These are phyloP conservation scores for Epichloe sibirici DNA, from an alignment of 2,329 filamentous ascomycete genomes.

Conservation along the genomic window DNA sequence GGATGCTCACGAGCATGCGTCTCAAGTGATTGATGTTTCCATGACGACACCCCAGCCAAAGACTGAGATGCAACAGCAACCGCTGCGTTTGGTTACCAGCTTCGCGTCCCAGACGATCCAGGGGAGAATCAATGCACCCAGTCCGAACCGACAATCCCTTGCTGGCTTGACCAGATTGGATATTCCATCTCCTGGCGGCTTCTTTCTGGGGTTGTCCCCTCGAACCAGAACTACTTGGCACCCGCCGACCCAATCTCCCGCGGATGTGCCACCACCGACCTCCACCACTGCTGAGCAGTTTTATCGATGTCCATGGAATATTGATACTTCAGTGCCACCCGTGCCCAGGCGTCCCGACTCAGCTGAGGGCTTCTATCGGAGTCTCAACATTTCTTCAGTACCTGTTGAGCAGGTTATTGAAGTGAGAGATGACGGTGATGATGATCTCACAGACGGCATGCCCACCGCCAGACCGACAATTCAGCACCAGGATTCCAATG, in stretches of 20 bases:
- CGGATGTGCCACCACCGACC: constrained; percentile 52
- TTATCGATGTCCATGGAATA: constrained; percentile 71
- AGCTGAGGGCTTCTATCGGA: constrained; percentile 27
- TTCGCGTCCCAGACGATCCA: constrained; percentile 16
- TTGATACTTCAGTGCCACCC: constrained; percentile 25
- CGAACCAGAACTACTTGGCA: constrained; percentile 75
- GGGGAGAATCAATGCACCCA: constrained; percentile 16
- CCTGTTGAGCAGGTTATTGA: constrained; percentile 60
- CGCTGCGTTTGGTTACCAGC: constrained; percentile 35
- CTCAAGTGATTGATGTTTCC: constrained; percentile 33
- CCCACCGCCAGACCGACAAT: constrained; percentile 48
- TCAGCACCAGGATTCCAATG: constrained; percentile 19
- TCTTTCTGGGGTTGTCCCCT: constrained; percentile 76
- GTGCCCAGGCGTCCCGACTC: constrained; percentile 24
- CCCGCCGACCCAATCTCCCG: constrained; percentile 39
- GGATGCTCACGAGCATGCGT: constrained; percentile 43
- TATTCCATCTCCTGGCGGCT: constrained; percentile 82
- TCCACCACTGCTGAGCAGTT: constrained; percentile 89
- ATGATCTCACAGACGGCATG: constrained; percentile 45
- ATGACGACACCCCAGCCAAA: constrained; percentile 11
- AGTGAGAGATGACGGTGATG: constrained; percentile 27
- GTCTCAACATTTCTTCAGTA: constrained; percentile 24
- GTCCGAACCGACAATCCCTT: constrained; percentile 38
- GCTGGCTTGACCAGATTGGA: constrained; percentile 70
- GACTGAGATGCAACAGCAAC: constrained; percentile 38